Evolutionary conservation across 2,329 filamentous ascomycete genomes (phyloP).

Genomic region (Chaetomiaceae sp.): DNA sequence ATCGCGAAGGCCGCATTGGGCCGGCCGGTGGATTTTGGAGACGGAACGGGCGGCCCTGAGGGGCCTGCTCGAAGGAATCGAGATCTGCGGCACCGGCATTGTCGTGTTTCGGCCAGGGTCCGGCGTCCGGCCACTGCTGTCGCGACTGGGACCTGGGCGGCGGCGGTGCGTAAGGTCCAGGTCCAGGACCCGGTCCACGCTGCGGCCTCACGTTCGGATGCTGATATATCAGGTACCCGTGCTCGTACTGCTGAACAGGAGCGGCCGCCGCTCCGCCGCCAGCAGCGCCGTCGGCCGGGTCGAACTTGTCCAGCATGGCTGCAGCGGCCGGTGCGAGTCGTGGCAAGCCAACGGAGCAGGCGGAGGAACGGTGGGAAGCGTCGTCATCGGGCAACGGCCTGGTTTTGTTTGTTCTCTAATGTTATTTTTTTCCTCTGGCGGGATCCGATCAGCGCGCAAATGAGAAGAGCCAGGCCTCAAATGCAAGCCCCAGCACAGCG

Average conservation of each 20-base stretch:
- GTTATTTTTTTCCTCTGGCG: slow-evolving; percentile 16
- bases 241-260: slow-evolving; percentile 1
- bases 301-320: slow-evolving; percentile 10
- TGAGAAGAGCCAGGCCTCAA: slow-evolving; percentile 13
- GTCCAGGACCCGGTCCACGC: slow-evolving; percentile 23
- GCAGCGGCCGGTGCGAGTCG: slow-evolving; percentile 11
- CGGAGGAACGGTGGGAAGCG: slow-evolving; percentile 13
- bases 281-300: slow-evolving; percentile 13
- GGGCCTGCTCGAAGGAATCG: slow-evolving; percentile 12
- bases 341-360: slow-evolving; percentile 12
- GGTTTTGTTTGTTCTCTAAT: slow-evolving; percentile 20
- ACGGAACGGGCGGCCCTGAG: slow-evolving; percentile 14
- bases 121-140: slow-evolving; percentile 18
- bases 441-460: slow-evolving; percentile 19
- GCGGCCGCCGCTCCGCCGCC: slow-evolving; percentile 11
- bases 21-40: slow-evolving; percentile 15
- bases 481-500: slow-evolving; percentile 14
- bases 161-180: slow-evolving; percentile 20
- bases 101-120: slow-evolving; percentile 29
- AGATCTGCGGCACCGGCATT: slow-evolving; percentile 19
- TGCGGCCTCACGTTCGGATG: slow-evolving; percentile 21
- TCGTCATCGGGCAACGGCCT: slow-evolving; percentile 14
- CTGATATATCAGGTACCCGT: background rate
- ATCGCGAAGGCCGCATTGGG: slow-evolving; percentile 11
- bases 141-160: slow-evolving; percentile 14